phyloP scores from a whole-genome alignment of 2,329 filamentous ascomycete species.

The Helotiales sp. region DNA sequence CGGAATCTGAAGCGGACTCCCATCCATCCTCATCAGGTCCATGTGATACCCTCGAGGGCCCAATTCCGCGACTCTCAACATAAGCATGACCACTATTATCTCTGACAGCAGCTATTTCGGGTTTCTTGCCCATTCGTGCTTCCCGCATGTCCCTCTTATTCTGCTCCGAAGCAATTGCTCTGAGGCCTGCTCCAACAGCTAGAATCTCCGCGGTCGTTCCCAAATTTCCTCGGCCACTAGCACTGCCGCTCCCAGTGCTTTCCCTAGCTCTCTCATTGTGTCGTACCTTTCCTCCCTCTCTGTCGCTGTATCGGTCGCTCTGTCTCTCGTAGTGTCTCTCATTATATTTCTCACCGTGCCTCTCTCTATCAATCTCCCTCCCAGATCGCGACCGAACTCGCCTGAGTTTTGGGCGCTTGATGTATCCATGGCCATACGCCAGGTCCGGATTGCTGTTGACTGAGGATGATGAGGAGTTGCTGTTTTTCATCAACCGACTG shows the following conservation, averaged over 20 bases:
- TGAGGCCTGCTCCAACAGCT: constrained; percentile 53
- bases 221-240: constrained; percentile 20
- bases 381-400: constrained; percentile 36
- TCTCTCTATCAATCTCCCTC: constrained; percentile 39
- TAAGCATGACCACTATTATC: constrained; percentile 17
- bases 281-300: constrained; percentile 14
- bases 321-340: constrained; percentile 19
- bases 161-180: constrained; percentile 50
- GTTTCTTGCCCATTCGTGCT: constrained; percentile 34
- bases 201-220: constrained; percentile 53
- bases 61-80: constrained; percentile 35
- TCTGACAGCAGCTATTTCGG: constrained; percentile 26
- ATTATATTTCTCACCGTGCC: constrained; percentile 21
- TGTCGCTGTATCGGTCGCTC: constrained; percentile 23
- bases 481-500: constrained; percentile 59
- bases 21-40: constrained; percentile 57
- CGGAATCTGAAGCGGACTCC: constrained; percentile 62
- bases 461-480: constrained; percentile 69
- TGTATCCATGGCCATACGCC: constrained; percentile 67
- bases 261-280: constrained; percentile 21
- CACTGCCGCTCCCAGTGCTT: constrained; percentile 27
- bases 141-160: constrained; percentile 45
- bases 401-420: constrained; percentile 38
- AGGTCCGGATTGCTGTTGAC: constrained; percentile 64
- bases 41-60: constrained; percentile 40